Percentiles rank a stretch among this genome's conserved stretches.
These are phyloP conservation scores for Venturia effusa DNA, from an alignment of 2,329 filamentous ascomycete genomes.

Conservation along the genomic window DNA sequence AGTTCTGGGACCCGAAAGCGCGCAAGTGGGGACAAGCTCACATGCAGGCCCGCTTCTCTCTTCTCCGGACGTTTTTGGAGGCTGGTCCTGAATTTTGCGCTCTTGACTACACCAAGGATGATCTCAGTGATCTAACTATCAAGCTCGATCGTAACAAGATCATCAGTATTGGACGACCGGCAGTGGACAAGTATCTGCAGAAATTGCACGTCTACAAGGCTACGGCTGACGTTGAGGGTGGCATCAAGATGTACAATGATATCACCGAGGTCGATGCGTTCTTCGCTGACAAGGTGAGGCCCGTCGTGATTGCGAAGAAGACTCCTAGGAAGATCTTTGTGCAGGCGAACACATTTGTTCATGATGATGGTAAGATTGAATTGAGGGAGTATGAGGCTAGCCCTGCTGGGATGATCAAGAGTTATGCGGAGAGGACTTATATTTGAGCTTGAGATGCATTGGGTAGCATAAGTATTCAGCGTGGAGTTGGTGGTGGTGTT, in stretches of 20 bases:
- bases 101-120: slow-evolving; percentile 61
- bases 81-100: slow-evolving; percentile 82
- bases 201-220: slow-evolving; percentile 89
- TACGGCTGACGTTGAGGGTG: slow-evolving; percentile 70
- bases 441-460: slow-evolving; percentile 8
- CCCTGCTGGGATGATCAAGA: slow-evolving; percentile 71
- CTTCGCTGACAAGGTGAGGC: slow-evolving; percentile 70
- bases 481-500: neutral
- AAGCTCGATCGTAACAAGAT: slow-evolving; percentile 80
- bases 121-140: slow-evolving; percentile 73
- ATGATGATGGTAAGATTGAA: slow-evolving; percentile 49
- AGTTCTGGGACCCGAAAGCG: slow-evolving; percentile 89
- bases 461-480: neutral
- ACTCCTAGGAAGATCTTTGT: slow-evolving; percentile 87
- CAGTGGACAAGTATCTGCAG: slow-evolving; percentile 78
- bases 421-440: slow-evolving; percentile 33
- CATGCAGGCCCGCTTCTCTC: slow-evolving; percentile 84
- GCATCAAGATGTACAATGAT: slow-evolving; percentile 68
- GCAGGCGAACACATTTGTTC: slow-evolving; percentile 76
- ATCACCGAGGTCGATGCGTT: slow-evolving; percentile 80
- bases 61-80: slow-evolving; percentile 72
- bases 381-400: slow-evolving; percentile 81
- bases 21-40: slow-evolving; percentile 89
- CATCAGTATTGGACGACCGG: slow-evolving; percentile 66
- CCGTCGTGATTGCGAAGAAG: slow-evolving; percentile 64